Conservation (phyloP, 345 rosid genomes). For the Lumnitzera littorea region DNA sequence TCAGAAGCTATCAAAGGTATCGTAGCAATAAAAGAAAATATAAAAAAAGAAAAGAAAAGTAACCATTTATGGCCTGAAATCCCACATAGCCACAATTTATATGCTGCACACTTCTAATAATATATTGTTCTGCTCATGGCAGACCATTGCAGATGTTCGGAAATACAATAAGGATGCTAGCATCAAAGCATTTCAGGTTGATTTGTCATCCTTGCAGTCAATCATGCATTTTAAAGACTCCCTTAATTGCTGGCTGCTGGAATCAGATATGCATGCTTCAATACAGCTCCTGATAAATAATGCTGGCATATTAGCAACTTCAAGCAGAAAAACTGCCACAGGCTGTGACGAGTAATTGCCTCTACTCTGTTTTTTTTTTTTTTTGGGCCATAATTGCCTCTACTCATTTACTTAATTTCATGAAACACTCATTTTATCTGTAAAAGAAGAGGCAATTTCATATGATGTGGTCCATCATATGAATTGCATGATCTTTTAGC, state of each 20-base stretch:
- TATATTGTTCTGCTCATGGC: slow-evolving; percentile 10
- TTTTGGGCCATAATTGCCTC: slow-evolving; percentile 17
- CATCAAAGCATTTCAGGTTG: slow-evolving; percentile 63
- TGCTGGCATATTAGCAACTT: slow-evolving; percentile 86
- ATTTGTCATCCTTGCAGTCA: slow-evolving; percentile 60
- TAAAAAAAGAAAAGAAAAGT: too few species aligned
- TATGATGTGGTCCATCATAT: too few species aligned
- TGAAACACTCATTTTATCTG: not conserved
- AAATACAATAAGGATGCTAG: slow-evolving; percentile 35
- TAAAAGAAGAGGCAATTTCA: not conserved
- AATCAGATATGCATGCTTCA: slow-evolving; percentile 63
- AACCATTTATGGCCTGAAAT: too few species aligned
- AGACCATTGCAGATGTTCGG: slow-evolving; percentile 52
- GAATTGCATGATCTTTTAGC: too few species aligned
- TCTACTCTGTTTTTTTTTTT: not conserved
- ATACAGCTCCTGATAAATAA: slow-evolving; percentile 82
- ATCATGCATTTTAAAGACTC: slow-evolving; percentile 52
- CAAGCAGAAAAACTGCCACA: slow-evolving; percentile 47
- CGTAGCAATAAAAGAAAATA: not conserved
- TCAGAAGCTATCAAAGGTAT: slow-evolving; percentile 46
- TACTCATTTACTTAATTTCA: not conserved
- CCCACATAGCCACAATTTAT: slow-evolving; percentile 3
- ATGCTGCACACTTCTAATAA: slow-evolving; percentile 6
- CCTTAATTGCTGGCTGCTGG: slow-evolving; percentile 68
- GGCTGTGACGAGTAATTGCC: slow-evolving; percentile 72